Base-by-base conservation (phyloP, 768 basidiomycete genomes). In the Leccinum boreale region DNA sequence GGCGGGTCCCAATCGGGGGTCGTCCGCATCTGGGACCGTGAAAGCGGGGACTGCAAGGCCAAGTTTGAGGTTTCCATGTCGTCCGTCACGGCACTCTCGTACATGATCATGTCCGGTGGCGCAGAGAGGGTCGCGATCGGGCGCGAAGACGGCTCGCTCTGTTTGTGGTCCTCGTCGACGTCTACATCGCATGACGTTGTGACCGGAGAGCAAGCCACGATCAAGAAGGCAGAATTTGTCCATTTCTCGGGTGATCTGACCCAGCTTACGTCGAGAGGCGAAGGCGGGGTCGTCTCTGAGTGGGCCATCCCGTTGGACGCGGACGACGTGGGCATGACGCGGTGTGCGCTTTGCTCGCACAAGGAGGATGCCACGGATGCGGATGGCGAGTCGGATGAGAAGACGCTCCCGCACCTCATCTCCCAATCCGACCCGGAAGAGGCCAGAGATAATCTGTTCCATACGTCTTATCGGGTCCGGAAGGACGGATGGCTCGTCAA, bases 401-500 rank as follows among this genome's bases (percentile, higher is more conserved):
- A 28, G 26, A 28, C 9, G 28, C 35, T 44, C 8, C 50, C 60
- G 3, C 60, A 56, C n/a, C 54, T 64, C 10, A 21, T 60, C n/a
- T 55, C 57, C 7, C 51, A 29, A 17, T 51, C 55, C 1, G 62
- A 64, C 35, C 59, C 59, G 0, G 59, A 52, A 1, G 63, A 65
- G 28, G 45, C 23, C 6, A 6, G 48, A 24, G 62, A 65, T 35
- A 10, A 23, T 14, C 36, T 45, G 21, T 52, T 60, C 4, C 55
- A 50, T 23, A 65, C 58, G 17, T 5, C 62, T 0, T 65, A 58
- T 29, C 59, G 55, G n/a, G 50, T 64, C 8, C 64, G 55, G 3
- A 65, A 62, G 53, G 65, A 65, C 3, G 65, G 65, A 3, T 67
- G 62, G 65, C 62, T 66, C 15, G 59, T 59, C 50, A 28, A 58